Conservation (phyloP, 164 flowering plant genomes). For the Chloranthus sessilifolius region DNA sequence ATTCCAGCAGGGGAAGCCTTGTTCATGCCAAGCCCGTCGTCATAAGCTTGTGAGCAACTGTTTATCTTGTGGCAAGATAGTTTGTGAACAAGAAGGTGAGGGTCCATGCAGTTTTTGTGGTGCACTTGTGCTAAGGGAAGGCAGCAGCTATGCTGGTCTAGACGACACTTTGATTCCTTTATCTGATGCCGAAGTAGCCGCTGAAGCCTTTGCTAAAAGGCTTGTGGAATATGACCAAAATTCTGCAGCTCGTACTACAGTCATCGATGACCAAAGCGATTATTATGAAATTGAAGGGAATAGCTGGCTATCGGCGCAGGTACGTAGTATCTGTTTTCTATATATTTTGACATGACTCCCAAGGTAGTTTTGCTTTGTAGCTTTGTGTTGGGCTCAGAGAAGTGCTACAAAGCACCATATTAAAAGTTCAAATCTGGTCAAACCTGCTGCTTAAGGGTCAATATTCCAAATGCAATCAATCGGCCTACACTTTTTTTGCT, state of each 20-base stretch:
- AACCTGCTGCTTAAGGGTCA: too few relatives aligned
- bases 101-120: constrained; percentile 96
- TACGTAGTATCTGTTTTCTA: too few relatives aligned
- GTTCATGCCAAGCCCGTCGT: constrained; percentile 86
- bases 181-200: constrained; percentile 75
- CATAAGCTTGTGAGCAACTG: constrained; percentile 89
- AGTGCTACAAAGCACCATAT: too few relatives aligned
- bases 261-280: constrained; percentile 98
- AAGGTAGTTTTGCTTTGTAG: too few relatives aligned
- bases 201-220: constrained; percentile 93
- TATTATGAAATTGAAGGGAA: constrained; percentile 86
- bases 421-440: too few relatives aligned
- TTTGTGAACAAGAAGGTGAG: constrained; percentile 98
- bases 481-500: too few relatives aligned
- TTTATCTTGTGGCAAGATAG: constrained; percentile 92
- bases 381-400: too few relatives aligned
- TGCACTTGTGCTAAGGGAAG: constrained; percentile 81
- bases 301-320: constrained; percentile 86
- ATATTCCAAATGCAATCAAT: too few relatives aligned
- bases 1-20: constrained; percentile 92
- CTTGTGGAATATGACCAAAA: constrained; percentile 87
- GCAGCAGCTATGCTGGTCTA: constrained; percentile 85
- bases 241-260: constrained; percentile 90
- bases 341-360: too few relatives aligned
- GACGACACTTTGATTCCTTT: constrained; percentile 43